A percentile compares a stretch with the other conserved stretches of the same genome.
Evolutionary conservation across 495 filamentous ascomycete genomes (phyloP).

Genomic region (Hamigera avellanea): DNA sequence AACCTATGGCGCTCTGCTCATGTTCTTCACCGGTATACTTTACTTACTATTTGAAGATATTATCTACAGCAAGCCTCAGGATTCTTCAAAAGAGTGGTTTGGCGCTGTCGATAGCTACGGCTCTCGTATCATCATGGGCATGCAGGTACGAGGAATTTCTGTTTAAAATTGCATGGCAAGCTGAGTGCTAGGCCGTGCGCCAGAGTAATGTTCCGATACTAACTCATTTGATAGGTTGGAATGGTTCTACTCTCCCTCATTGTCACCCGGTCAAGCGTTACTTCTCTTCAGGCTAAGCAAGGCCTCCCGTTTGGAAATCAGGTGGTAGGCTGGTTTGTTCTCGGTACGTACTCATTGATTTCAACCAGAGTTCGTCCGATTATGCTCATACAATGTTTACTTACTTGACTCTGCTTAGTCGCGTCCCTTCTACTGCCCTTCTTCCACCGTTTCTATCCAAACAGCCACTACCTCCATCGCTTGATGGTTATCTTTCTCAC

Average conservation of each 20-base stretch:
- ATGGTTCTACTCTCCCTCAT: conserved; percentile 72
- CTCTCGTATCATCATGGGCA: conserved; percentile 44
- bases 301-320: conserved; percentile 90
- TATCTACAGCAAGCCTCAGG: conserved; percentile 36
- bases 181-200: too few species aligned
- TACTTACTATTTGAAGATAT: conserved; percentile 76
- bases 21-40: conserved; percentile 64
- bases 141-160: conserved; percentile 29
- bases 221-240: conserved; percentile 45
- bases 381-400: too few species aligned
- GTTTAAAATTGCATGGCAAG: too few species aligned
- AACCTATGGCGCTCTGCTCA: conserved; percentile 62
- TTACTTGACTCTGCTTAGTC: conserved; percentile 31
- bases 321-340: conserved; percentile 70
- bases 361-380: too few species aligned
- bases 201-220: conserved; percentile 4
- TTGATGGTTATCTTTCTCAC: conserved; percentile 85
- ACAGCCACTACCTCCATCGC: conserved; percentile 82
- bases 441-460: conserved; percentile 68
- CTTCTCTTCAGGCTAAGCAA: conserved; percentile 72
- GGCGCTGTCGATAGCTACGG: conserved; percentile 25
- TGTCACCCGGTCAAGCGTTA: conserved; percentile 71
- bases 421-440: conserved; percentile 71
- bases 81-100: conserved; percentile 9
- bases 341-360: conserved; percentile 53